phyloP scores from a whole-genome alignment of 768 basidiomycete species.

The Podaxis pistillaris region DNA sequence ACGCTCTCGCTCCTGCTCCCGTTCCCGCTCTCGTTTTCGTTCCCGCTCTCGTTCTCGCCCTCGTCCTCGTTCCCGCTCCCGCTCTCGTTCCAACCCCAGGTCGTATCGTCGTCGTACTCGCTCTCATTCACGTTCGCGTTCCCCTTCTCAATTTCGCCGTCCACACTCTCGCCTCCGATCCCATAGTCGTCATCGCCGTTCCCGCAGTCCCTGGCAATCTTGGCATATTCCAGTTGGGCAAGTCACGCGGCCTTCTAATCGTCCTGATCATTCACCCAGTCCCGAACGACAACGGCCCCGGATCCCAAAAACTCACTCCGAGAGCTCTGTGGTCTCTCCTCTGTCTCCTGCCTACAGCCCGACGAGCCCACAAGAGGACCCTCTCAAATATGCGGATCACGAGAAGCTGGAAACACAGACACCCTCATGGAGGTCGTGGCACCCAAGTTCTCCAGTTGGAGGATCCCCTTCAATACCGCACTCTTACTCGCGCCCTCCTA shows the following conservation, averaged over 20 bases:
- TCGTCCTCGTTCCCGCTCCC: background rate
- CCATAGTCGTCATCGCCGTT: background rate
- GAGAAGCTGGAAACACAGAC: too few relatives aligned
- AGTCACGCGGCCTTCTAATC: too few relatives aligned
- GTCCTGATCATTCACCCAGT: background rate
- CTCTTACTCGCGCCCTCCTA: background rate
- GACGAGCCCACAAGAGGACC: background rate
- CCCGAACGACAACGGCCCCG: background rate
- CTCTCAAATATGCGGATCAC: background rate
- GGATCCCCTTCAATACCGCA: background rate
- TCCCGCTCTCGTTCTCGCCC: background rate
- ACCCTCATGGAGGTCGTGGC: background rate
- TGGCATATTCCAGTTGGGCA: too few relatives aligned
- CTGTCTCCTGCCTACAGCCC: background rate
- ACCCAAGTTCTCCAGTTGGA: background rate
- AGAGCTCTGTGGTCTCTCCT: background rate
- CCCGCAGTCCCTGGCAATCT: too few relatives aligned
- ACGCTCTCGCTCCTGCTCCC: background rate
- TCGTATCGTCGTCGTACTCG: background rate
- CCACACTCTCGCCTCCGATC: background rate
- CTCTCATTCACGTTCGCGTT: background rate
- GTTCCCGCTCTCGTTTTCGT: background rate
- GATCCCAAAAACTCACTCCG: background rate
- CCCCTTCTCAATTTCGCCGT: background rate
- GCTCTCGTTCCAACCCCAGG: background rate